Conservation (phyloP, 2,329 filamentous ascomycete species). For the Neophaeococcomyces mojaviensis region DNA sequence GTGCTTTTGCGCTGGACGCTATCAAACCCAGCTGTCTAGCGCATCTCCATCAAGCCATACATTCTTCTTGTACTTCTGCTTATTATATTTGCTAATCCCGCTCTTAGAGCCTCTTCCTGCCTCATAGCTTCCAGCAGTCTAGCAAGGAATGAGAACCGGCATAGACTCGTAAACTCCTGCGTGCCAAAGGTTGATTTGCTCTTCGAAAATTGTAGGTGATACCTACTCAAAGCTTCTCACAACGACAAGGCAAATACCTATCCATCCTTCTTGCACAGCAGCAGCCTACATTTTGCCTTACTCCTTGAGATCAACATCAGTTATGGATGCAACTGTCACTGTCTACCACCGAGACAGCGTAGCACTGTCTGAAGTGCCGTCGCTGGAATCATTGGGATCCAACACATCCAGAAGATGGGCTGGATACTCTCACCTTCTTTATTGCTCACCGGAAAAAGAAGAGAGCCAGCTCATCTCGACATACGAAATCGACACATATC, state of each 20-base stretch:
- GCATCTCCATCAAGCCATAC: too few relatives aligned
- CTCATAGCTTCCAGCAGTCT: too few relatives aligned
- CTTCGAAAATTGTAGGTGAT: too few relatives aligned
- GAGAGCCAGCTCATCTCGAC: neutral
- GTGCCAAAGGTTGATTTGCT: too few relatives aligned
- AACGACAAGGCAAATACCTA: too few relatives aligned
- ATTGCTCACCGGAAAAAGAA: neutral
- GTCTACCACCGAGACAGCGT: neutral
- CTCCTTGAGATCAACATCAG: neutral
- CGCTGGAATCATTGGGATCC: neutral
- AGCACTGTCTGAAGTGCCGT: neutral
- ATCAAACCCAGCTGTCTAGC: neutral
- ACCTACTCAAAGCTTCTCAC: too few relatives aligned
- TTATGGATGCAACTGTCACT: neutral
- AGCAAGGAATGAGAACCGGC: too few relatives aligned
- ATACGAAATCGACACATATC: neutral
- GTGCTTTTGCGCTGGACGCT: neutral
- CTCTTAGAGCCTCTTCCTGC: too few relatives aligned
- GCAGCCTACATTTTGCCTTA: neutral
- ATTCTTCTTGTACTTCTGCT: too few relatives aligned
- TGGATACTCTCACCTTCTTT: constrained; percentile 4
- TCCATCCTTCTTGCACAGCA: too few relatives aligned
- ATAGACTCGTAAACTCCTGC: too few relatives aligned
- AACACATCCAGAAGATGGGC: neutral
- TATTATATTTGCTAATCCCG: too few relatives aligned